phyloP scores from a whole-genome alignment of 2,329 filamentous ascomycete species.

The Alternaria burnsii region DNA sequence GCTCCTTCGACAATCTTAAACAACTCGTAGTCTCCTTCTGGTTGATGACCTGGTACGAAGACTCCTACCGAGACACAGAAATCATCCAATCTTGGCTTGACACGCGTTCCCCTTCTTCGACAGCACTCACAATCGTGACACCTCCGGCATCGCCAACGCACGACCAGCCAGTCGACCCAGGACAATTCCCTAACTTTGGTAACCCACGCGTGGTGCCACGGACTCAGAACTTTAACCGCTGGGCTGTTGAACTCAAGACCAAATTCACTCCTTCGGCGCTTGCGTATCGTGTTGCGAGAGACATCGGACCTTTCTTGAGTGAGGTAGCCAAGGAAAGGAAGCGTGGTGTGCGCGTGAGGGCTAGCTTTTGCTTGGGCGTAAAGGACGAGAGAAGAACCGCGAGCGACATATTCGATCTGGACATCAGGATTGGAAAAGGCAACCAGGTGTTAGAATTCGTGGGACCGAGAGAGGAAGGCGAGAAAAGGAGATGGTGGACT shows the following conservation, averaged over 20 bases:
- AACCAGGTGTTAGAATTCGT: slow-evolving; percentile 53
- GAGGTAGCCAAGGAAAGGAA: slow-evolving; percentile 50
- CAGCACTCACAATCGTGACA: slow-evolving; percentile 49
- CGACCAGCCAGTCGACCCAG: slow-evolving; percentile 37
- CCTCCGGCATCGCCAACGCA: slow-evolving; percentile 35
- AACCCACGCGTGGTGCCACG: slow-evolving; percentile 21
- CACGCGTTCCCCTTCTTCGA: slow-evolving; percentile 49
- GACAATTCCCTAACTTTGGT: slow-evolving; percentile 35
- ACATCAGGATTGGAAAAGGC: slow-evolving; percentile 52
- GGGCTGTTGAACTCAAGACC: slow-evolving; percentile 53
- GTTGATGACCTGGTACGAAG: slow-evolving; percentile 54
- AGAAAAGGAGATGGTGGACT: slow-evolving; percentile 51
- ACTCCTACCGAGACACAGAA: slow-evolving; percentile 50
- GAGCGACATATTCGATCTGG: slow-evolving; percentile 57
- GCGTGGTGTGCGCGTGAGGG: slow-evolving; percentile 55
- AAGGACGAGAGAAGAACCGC: slow-evolving; percentile 32
- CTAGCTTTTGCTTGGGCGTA: slow-evolving; percentile 56
- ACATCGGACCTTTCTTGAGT: slow-evolving; percentile 54
- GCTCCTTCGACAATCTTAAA: slow-evolving; percentile 54
- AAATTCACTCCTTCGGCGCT: slow-evolving; percentile 53
- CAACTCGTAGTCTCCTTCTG: slow-evolving; percentile 54
- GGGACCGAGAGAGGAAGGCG: slow-evolving; percentile 56
- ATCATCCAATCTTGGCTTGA: slow-evolving; percentile 58
- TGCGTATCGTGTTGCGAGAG: slow-evolving; percentile 51
- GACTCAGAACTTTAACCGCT: slow-evolving; percentile 47